Base-by-base conservation (phyloP, 139 green algal species). In the Zygnema cylindricum region DNA sequence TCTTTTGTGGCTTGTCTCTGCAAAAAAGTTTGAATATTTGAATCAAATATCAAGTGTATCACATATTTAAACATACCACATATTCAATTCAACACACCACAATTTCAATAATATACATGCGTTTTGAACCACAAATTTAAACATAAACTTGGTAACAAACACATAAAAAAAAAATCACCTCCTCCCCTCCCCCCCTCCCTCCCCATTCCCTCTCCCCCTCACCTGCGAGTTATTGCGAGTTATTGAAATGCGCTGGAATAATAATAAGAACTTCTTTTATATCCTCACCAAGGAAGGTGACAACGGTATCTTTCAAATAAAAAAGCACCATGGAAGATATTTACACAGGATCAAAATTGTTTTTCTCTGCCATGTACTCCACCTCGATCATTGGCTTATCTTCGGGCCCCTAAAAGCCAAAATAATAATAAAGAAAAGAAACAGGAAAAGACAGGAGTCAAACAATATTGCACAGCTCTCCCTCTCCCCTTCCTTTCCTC, bases 231-330 rank as follows among this genome's bases (percentile, higher is more conserved):
- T 69, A 2, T 3, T 88, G 86, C 23, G 93, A 95, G 87, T 98
- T 96, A 71, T 99, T 99, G 95, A 98, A 98, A 93, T 98, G 98
- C 40, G 96, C 96, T 33, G 97, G 97, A 69, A 98, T 86, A 22
- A 89, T 94, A 43, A 94, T 49, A 38, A 94, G 89, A 30, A 96
- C 96, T 85, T 96, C 93, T 90, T 96, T 98, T 39, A 98, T 94
- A 36, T 94, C 87, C 83, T 94, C 36, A 0, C 76, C 86, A 36
- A 94, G 40, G 87, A 89, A 94, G 22, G 81, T 33, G 41, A 87
- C 81, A 54, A 86, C 86, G 0, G 93, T 96, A 55, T 96, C 95
- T 92, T 95, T 95, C 95, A 97, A 96, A 88, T 98, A 98, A 43
- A 88, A 93, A 22, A 99, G 93, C 42, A 99, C 96, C 96, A 99